Evolutionary conservation across 2,329 filamentous ascomycete species (phyloP).

Genomic region (Fusarium sororula): DNA sequence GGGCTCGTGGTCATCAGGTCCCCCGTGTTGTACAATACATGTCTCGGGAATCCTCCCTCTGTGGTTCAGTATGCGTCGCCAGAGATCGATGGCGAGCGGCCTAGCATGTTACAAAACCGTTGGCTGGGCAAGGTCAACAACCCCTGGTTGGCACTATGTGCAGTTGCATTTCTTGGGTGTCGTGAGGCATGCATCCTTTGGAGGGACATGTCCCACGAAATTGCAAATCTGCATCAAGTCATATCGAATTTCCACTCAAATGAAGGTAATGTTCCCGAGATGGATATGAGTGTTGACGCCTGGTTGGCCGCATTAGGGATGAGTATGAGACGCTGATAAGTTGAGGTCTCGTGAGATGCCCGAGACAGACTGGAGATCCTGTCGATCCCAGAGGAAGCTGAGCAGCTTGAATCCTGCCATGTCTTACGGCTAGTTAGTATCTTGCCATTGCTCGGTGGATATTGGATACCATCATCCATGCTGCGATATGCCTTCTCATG

Average conservation of each 20-base stretch:
- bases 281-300: constrained; percentile 30
- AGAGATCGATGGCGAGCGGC: constrained; percentile 7
- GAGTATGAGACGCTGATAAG: constrained; percentile 6
- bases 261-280: neutral
- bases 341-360: constrained; percentile 32
- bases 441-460: constrained; percentile 1
- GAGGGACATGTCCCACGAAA: neutral
- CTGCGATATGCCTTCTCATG: constrained; percentile 20
- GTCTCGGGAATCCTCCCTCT: constrained; percentile 29
- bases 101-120: constrained; percentile 3
- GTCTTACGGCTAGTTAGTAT: constrained; percentile 1
- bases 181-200: constrained; percentile 1
- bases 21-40: constrained; percentile 29
- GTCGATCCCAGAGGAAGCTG: constrained; percentile 24
- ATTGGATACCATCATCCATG: constrained; percentile 14
- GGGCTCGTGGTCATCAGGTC: constrained; percentile 29
- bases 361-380: constrained; percentile 21
- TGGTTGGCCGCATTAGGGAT: constrained; percentile 17
- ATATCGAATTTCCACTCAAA: constrained; percentile 3
- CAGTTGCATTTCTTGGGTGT: neutral
- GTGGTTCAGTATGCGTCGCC: constrained; percentile 25
- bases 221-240: neutral
- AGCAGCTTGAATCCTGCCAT: constrained; percentile 19
- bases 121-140: neutral
- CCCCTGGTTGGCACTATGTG: neutral